Percentiles rank a stretch among this genome's conserved stretches.
Conservation (phyloP, 2,329 filamentous ascomycete genomes). For the Blumeria hordei region DNA sequence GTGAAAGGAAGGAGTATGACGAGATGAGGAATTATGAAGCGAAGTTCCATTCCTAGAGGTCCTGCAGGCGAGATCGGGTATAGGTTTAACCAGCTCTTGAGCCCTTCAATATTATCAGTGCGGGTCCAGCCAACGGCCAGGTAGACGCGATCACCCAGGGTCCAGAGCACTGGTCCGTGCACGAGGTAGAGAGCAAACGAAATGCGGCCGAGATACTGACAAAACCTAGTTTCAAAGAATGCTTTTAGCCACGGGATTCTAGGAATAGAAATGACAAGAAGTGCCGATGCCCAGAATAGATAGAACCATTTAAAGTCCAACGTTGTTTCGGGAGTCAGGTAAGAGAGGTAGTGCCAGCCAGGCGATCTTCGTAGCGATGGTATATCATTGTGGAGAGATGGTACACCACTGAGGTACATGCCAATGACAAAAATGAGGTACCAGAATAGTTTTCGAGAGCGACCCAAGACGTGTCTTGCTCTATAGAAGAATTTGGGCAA, state of each 20-base stretch:
- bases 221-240: slow-evolving; percentile 33
- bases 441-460: slow-evolving; percentile 26
- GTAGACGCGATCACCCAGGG: slow-evolving; percentile 38
- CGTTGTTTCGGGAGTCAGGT: slow-evolving; percentile 39
- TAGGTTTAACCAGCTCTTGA: slow-evolving; percentile 32
- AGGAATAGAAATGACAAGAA: slow-evolving; percentile 29
- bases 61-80: slow-evolving; percentile 37
- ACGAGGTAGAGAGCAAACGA: slow-evolving; percentile 40
- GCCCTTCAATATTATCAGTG: slow-evolving; percentile 21
- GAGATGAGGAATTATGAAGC: slow-evolving; percentile 33
- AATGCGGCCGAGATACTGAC: slow-evolving; percentile 36
- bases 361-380: slow-evolving; percentile 25
- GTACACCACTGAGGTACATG: slow-evolving; percentile 35
- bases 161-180: slow-evolving; percentile 35
- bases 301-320: slow-evolving; percentile 47
- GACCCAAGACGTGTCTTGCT: slow-evolving; percentile 15
- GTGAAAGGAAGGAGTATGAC: slow-evolving; percentile 31
- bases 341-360: slow-evolving; percentile 21
- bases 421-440: slow-evolving; percentile 26
- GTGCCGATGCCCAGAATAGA: slow-evolving; percentile 34
- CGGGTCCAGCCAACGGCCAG: slow-evolving; percentile 31
- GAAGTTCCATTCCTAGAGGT: slow-evolving; percentile 35
- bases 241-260: slow-evolving; percentile 31
- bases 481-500: slow-evolving; percentile 24
- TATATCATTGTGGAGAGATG: slow-evolving; percentile 25